Base-by-base conservation (phyloP, 495 filamentous ascomycete genomes). In the Entonaema liquescens region DNA sequence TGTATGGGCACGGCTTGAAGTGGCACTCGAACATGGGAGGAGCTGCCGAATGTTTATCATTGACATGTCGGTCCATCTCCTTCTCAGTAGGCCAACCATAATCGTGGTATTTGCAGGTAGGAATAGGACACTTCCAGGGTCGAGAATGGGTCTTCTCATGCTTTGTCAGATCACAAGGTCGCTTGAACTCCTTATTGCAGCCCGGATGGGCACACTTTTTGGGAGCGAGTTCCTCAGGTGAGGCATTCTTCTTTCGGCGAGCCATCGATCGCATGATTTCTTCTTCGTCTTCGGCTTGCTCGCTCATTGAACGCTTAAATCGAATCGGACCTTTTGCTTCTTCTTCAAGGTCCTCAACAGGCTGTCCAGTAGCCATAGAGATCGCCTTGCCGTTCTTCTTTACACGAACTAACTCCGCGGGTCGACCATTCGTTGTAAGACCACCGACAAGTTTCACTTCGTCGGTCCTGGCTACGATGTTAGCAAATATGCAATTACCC, bases 41-140 rank as follows among this genome's bases (percentile, higher is more conserved):
- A 33, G 85, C 84, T n/a, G 83, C 77, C 31, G 92, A 92, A 81
- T 99, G 95, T 80, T 95, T 97, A 81, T 99, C 95, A 75, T 97
- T 97, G 77, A 91, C 85, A 76, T 99, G 95, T 52, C 95, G 90
- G 74, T 97, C 95, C 73, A 93, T 89, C 81, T 99, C 95, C 81
- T 99, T 99, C 81, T 97, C 94, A 2, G 95, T 98, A 5, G 95
- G 95, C 91, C 94, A 98, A 25, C 95, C 95, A 73, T 92, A 86
- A 26, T 89, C 86, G 75, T 90, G 80, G 79, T 95, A 99, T 76
- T 94, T 95, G 89, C 95, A 99, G 15, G 83, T 87, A 44, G 84
- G 71, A 5, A 91, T 84, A 2, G 88, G 85, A 79, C 95, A 99
- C 81, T 98, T 98, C 90, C 91, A 98, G 2, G 95, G 96, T 19